Conservation (phyloP, 1,139 yeast species). For the Meyerozyma athensensis region DNA sequence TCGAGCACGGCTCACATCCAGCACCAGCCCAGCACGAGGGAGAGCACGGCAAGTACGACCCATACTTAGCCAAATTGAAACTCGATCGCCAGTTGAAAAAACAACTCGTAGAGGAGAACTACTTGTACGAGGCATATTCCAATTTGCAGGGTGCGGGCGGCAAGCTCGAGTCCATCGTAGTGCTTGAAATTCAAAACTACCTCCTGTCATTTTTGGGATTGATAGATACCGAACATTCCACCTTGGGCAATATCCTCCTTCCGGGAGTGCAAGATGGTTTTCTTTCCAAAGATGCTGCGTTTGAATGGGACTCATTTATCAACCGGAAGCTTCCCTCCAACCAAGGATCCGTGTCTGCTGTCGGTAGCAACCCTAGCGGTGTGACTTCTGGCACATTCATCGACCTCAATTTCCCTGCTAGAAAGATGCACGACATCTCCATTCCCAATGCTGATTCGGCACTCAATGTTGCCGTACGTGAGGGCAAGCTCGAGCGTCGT, state of each 20-base stretch:
- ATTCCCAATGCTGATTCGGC: constrained; percentile 71
- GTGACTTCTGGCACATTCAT: constrained; percentile 56
- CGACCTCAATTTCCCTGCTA: constrained; percentile 65
- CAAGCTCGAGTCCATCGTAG: constrained; percentile 84
- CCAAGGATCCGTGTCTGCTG: constrained; percentile 26
- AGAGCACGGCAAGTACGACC: constrained; percentile 62
- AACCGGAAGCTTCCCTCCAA: constrained; percentile 53
- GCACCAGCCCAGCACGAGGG: constrained; percentile 16
- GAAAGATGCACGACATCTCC: constrained; percentile 57
- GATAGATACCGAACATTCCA: constrained; percentile 63
- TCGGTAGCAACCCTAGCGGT: constrained; percentile 18
- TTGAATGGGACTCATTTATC: constrained; percentile 88
- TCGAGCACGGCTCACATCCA: constrained; percentile 22
- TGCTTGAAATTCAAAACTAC: constrained; percentile 79
- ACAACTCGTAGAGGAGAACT: constrained; percentile 80
- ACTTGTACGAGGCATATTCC: constrained; percentile 79
- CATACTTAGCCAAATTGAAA: constrained; percentile 66
- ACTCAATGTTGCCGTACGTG: constrained; percentile 64
- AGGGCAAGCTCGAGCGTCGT: constrained; percentile 83
- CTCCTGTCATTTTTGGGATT: constrained; percentile 66
- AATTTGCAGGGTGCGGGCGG: constrained; percentile 86
- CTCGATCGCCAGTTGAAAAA: constrained; percentile 73
- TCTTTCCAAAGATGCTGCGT: constrained; percentile 67
- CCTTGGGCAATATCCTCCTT: constrained; percentile 59
- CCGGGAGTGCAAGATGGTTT: constrained; percentile 71